These are phyloP conservation scores for Cadophora gregata DNA, from an alignment of 2,329 filamentous ascomycete species.

Conservation along the genomic window DNA sequence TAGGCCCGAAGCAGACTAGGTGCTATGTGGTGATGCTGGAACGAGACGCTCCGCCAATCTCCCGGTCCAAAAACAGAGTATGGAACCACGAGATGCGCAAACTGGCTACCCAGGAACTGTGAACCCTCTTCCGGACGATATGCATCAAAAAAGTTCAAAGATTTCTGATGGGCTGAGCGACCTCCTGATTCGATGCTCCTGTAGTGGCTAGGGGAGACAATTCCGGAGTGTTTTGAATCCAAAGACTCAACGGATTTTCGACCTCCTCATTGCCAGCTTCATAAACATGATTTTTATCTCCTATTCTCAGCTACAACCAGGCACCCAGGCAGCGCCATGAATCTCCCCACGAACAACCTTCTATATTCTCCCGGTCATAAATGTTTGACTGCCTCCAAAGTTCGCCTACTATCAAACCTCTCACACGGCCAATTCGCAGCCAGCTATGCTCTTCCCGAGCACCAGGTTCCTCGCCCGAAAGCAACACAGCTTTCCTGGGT, in stretches of 20 bases:
- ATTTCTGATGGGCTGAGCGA: conserved; percentile 6
- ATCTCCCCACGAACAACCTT: background rate
- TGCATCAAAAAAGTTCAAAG: conserved; percentile 24
- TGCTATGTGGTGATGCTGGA: conserved; percentile 21
- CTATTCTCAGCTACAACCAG: background rate
- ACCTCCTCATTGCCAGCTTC: background rate
- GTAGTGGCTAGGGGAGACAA: background rate
- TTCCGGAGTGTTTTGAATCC: background rate
- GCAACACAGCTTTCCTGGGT: conserved; percentile 18
- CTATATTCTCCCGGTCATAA: background rate
- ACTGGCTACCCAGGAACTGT: conserved; percentile 2
- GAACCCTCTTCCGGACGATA: conserved; percentile 21
- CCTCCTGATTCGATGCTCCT: background rate
- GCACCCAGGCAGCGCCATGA: background rate
- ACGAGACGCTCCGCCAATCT: conserved; percentile 26
- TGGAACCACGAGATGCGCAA: conserved; percentile 16
- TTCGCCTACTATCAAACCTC: background rate
- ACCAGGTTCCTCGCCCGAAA: conserved; percentile 20
- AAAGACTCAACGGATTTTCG: background rate
- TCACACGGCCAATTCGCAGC: conserved; percentile 23
- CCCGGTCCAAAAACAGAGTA: conserved; percentile 8
- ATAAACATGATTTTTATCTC: background rate
- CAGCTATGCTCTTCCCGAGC: conserved; percentile 15
- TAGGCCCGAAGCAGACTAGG: conserved; percentile 17
- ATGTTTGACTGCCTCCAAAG: background rate